Evolutionary conservation across 2,329 filamentous ascomycete genomes (phyloP).

Genomic region (Trichophaea hybrida): DNA sequence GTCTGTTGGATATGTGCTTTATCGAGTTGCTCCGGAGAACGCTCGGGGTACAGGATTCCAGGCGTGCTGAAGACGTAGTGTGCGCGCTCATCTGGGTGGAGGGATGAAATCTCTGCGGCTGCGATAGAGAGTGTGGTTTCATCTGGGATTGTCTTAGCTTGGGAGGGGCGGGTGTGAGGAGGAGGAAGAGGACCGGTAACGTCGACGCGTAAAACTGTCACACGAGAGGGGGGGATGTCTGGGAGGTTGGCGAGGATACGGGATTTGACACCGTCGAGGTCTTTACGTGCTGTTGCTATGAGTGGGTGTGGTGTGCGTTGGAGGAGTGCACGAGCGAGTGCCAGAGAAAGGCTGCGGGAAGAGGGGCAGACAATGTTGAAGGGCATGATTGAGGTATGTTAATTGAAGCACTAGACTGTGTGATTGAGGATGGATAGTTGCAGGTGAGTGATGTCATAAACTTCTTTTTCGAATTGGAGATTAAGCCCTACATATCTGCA

Average conservation of each 20-base stretch:
- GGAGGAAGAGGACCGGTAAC: conserved; percentile 37
- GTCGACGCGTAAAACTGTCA: conserved; percentile 42
- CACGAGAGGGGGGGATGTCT: conserved; percentile 28
- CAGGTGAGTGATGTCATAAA: too few relatives aligned
- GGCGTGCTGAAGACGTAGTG: conserved; percentile 56
- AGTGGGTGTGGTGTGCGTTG: conserved; percentile 44
- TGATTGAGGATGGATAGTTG: too few relatives aligned
- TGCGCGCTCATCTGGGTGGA: conserved; percentile 40
- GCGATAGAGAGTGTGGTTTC: conserved; percentile 46
- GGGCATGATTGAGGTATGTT: conserved; percentile 5
- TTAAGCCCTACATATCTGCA: too few relatives aligned
- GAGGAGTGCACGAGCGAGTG: conserved; percentile 43
- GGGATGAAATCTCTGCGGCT: conserved; percentile 43
- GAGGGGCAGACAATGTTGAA: conserved; percentile 40
- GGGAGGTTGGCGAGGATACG: conserved; percentile 39
- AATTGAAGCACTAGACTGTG: too few relatives aligned
- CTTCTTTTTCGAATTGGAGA: too few relatives aligned
- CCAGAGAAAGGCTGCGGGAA: conserved; percentile 49
- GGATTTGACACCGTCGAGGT: conserved; percentile 37
- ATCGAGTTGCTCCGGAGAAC: conserved; percentile 50
- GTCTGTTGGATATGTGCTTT: conserved; percentile 48
- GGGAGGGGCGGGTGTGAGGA: neutral
- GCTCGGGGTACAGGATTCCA: conserved; percentile 60
- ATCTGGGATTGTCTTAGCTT: conserved; percentile 33
- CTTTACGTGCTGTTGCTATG: conserved; percentile 45